phyloP scores from a whole-genome alignment of 2,329 filamentous ascomycete genomes.

The Aspergillus flavus region DNA sequence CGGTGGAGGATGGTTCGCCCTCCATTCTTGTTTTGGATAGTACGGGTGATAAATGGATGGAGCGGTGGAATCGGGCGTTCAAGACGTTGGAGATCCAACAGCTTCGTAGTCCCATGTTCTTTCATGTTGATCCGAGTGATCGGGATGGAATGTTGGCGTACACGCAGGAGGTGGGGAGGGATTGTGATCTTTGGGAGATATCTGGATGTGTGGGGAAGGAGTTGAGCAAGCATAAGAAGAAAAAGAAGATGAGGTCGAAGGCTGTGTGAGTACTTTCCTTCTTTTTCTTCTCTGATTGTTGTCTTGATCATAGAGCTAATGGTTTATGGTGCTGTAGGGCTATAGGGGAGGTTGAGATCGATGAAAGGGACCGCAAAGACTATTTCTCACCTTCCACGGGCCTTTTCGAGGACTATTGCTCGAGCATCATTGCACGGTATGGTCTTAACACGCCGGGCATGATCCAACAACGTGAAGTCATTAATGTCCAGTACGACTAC shows the following conservation, averaged over 20 bases:
- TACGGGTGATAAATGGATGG: conserved; percentile 66
- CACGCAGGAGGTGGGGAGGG: conserved; percentile 62
- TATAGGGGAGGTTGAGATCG: conserved; percentile 54
- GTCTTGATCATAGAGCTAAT: not conserved
- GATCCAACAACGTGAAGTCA: conserved; percentile 62
- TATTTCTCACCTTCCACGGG: conserved; percentile 67
- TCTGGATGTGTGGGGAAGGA: conserved; percentile 76
- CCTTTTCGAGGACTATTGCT: conserved; percentile 66
- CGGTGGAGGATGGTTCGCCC: conserved; percentile 1
- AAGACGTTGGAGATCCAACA: conserved; percentile 69
- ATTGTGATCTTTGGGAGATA: conserved; percentile 69
- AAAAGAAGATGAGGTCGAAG: conserved; percentile 66
- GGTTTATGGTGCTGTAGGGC: conserved; percentile 11
- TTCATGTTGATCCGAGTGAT: conserved; percentile 76
- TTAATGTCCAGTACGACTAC: conserved; percentile 63
- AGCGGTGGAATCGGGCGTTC: conserved; percentile 71
- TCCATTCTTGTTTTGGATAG: conserved; percentile 69
- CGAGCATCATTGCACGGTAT: conserved; percentile 61
- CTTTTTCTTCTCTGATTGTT: not conserved
- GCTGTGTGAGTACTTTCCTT: conserved; percentile 3
- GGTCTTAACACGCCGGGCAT: conserved; percentile 54
- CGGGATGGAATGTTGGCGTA: conserved; percentile 73
- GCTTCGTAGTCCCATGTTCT: conserved; percentile 79
- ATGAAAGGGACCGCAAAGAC: conserved; percentile 68
- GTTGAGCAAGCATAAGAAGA: conserved; percentile 73